These are phyloP conservation scores for Anthoceros angustus DNA, from an alignment of 225 moss, liverwort and hornwort genomes.

Conservation along the genomic window DNA sequence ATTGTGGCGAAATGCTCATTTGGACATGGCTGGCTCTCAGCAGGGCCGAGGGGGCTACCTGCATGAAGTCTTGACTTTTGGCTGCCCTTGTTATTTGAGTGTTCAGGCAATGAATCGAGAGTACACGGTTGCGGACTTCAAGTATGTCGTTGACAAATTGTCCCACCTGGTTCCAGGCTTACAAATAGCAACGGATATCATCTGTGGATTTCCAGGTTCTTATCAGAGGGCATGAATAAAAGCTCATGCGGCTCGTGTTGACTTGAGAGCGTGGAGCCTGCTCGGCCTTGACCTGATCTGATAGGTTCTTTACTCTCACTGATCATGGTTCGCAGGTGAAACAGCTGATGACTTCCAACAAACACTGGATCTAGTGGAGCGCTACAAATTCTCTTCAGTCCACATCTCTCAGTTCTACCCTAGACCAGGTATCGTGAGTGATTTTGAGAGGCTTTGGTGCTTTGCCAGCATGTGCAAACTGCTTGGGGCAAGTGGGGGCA, in stretches of 20 bases:
- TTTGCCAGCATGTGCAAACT: neutral
- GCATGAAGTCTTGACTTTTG: neutral
- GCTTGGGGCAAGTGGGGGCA: neutral
- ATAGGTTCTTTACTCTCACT: neutral
- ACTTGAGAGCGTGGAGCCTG: no score
- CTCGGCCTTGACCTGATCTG: neutral
- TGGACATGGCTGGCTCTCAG: no score
- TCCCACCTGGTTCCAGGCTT: constrained; percentile 57
- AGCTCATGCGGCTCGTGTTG: constrained; percentile 1
- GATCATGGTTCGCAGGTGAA: constrained; percentile 30
- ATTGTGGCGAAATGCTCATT: no score
- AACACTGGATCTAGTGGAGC: constrained; percentile 50
- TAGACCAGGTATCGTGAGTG: constrained; percentile 47
- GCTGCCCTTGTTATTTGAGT: neutral
- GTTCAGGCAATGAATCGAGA: constrained; percentile 82
- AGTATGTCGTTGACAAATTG: constrained; percentile 61
- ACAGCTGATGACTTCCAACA: constrained; percentile 66
- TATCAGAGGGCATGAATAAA: neutral
- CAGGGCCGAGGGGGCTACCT: no score
- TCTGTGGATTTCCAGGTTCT: constrained; percentile 79
- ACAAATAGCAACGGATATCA: constrained; percentile 87
- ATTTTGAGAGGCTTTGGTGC: neutral
- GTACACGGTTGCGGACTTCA: constrained; percentile 69
- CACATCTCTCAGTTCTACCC: constrained; percentile 98
- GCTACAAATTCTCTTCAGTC: constrained; percentile 67